Conservation (phyloP, 495 filamentous ascomycete genomes). For the Xylaria grammica region DNA sequence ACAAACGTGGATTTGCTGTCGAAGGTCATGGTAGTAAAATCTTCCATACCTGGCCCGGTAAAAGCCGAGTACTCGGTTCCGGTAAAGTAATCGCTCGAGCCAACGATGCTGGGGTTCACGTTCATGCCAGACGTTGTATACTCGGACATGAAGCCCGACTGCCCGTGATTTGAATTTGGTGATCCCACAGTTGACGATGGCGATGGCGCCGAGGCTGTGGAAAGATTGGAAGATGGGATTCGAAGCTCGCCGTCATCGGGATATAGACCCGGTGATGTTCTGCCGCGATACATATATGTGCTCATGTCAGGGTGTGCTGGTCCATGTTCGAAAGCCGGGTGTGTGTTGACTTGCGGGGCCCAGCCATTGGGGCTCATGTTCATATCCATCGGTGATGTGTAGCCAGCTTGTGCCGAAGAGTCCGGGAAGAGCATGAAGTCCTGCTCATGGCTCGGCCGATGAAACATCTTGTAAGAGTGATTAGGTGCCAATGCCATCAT, state of each 20-base stretch:
- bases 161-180: constrained; percentile 70
- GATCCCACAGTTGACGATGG: constrained; percentile 84
- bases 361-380: constrained; percentile 48
- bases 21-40: constrained; percentile 58
- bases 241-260: constrained; percentile 53
- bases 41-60: constrained; percentile 50
- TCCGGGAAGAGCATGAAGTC: constrained; percentile 53
- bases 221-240: constrained; percentile 63
- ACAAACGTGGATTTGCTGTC: constrained; percentile 68
- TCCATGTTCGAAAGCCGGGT: constrained; percentile 44
- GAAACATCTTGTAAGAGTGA: constrained; percentile 40
- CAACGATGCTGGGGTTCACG: constrained; percentile 70
- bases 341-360: constrained; percentile 40
- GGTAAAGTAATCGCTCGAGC: constrained; percentile 60
- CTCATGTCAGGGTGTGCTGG: constrained; percentile 43
- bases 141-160: constrained; percentile 60
- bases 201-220: constrained; percentile 76
- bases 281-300: constrained; percentile 40
- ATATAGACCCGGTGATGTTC: constrained; percentile 49
- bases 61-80: constrained; percentile 63
- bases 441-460: constrained; percentile 39
- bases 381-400: constrained; percentile 46
- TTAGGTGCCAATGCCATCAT: constrained; percentile 38
- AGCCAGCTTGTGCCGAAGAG: constrained; percentile 40
- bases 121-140: constrained; percentile 70